These are phyloP conservation scores for Neofusicoccum sp. DNA, from an alignment of 2,329 filamentous ascomycete species.

Conservation along the genomic window DNA sequence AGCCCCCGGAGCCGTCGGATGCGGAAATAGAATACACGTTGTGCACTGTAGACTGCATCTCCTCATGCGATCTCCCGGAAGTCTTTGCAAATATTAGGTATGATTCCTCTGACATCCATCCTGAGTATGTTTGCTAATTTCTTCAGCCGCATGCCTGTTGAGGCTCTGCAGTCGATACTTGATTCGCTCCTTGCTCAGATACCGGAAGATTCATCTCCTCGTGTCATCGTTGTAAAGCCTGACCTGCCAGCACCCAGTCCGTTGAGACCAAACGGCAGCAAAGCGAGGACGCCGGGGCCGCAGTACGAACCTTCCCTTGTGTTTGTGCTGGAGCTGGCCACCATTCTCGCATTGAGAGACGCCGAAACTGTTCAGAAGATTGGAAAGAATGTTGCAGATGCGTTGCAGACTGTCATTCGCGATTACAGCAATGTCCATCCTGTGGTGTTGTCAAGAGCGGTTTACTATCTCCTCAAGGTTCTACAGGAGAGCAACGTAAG, in stretches of 20 bases:
- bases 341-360: constrained; percentile 75
- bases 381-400: constrained; percentile 76
- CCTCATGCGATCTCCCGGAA: constrained; percentile 78
- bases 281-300: constrained; percentile 54
- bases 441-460: constrained; percentile 76
- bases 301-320: constrained; percentile 82
- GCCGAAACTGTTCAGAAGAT: constrained; percentile 68
- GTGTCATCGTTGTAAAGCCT: constrained; percentile 87
- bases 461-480: constrained; percentile 82
- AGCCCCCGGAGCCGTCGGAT: constrained; percentile 94
- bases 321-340: constrained; percentile 89
- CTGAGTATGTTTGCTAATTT: background rate
- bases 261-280: constrained; percentile 58
- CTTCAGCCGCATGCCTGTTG: constrained; percentile 61
- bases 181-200: constrained; percentile 75
- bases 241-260: constrained; percentile 68
- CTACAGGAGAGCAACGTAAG: constrained; percentile 72
- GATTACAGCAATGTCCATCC: constrained; percentile 77
- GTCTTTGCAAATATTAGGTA: constrained; percentile 81
- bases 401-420: constrained; percentile 76
- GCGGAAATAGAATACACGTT: constrained; percentile 95
- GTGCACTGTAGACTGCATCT: constrained; percentile 90
- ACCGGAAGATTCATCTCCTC: constrained; percentile 78
- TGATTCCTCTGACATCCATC: constrained; percentile 31
- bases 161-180: constrained; percentile 62